Evolutionary conservation across 106 monocot species (phyloP).

Genomic region (Dioscorea zingiberensis): DNA sequence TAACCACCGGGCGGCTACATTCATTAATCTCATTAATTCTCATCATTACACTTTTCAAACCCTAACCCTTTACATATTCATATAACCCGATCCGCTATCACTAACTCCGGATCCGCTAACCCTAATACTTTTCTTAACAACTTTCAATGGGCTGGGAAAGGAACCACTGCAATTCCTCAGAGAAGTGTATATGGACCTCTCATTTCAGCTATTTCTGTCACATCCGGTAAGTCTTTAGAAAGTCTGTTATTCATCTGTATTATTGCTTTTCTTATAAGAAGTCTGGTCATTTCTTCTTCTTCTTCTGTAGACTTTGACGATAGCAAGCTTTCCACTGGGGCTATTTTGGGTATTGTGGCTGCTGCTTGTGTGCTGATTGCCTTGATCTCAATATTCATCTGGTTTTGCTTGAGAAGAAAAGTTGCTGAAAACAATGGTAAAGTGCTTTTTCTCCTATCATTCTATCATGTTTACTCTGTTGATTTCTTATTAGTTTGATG

Average conservation of each 20-base stretch:
- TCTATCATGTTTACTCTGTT: background rate
- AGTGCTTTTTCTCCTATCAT: background rate
- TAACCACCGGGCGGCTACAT: no score
- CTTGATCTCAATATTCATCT: background rate
- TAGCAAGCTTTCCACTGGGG: constrained; percentile 12
- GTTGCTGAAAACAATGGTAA: constrained; percentile 12
- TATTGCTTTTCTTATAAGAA: background rate
- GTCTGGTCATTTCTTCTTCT: background rate
- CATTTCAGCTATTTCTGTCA: constrained; percentile 62
- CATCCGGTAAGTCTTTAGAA: constrained; percentile 27
- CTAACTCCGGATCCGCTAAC: no score
- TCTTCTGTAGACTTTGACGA: constrained; percentile 16
- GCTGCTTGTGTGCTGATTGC: constrained; percentile 3
- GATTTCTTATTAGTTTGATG: background rate
- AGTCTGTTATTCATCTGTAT: background rate
- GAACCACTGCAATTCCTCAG: constrained; percentile 17
- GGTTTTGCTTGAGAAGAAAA: constrained; percentile 17
- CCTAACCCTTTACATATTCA: no score
- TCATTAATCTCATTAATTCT: no score
- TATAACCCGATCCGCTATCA: no score
- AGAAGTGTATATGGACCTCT: constrained; percentile 43
- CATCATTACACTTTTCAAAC: no score
- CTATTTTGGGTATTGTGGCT: constrained; percentile 13
- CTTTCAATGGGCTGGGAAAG: constrained; percentile 38
- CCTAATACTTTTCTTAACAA: no score